A percentile compares a stretch with the other conserved stretches of the same genome.
These are phyloP conservation scores for Agaricales sp. DNA, from an alignment of 1,284 basidiomycete species.

Conservation along the genomic window DNA sequence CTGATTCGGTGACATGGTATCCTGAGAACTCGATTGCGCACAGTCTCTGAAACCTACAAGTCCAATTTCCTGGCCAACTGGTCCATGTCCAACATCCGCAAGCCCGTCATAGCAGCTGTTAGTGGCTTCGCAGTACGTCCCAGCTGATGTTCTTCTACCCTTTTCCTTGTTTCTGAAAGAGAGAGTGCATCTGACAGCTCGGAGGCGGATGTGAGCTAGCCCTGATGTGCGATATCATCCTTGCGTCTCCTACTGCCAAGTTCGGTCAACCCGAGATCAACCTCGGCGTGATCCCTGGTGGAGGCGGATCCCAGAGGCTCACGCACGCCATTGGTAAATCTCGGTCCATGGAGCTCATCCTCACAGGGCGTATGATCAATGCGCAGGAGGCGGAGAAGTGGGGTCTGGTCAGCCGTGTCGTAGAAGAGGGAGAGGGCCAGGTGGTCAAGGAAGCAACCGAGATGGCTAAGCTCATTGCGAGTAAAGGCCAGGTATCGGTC, in stretches of 20 bases:
- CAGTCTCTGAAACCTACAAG: conserved; percentile 82
- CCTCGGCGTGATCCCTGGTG: conserved; percentile 92
- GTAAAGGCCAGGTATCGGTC: conserved; percentile 79
- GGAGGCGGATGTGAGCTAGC: conserved; percentile 97
- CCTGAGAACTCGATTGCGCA: conserved; percentile 4
- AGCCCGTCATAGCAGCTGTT: conserved; percentile 94
- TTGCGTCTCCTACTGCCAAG: conserved; percentile 86
- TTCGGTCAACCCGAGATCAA: conserved; percentile 99
- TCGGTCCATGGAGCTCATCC: conserved; percentile 89
- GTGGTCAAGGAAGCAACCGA: conserved; percentile 87
- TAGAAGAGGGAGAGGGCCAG: conserved; percentile 63
- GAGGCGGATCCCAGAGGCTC: conserved; percentile 79
- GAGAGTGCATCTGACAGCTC: conserved; percentile 38
- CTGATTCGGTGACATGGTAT: conserved; percentile 4
- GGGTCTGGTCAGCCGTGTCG: conserved; percentile 78
- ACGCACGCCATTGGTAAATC: conserved; percentile 87
- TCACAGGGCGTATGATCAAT: conserved; percentile 77
- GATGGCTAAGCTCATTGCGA: conserved; percentile 74
- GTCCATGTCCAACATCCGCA: conserved; percentile 72
- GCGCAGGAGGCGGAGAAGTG: conserved; percentile 83
- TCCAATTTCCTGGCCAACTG: conserved; percentile 87
- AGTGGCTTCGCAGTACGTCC: conserved; percentile 84
- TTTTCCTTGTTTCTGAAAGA: conserved; percentile 3
- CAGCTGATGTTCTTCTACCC: not conserved
- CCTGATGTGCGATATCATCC: conserved; percentile 94